Base-by-base conservation (phyloP, 2,329 filamentous ascomycete species). In the Penicillium sp. region DNA sequence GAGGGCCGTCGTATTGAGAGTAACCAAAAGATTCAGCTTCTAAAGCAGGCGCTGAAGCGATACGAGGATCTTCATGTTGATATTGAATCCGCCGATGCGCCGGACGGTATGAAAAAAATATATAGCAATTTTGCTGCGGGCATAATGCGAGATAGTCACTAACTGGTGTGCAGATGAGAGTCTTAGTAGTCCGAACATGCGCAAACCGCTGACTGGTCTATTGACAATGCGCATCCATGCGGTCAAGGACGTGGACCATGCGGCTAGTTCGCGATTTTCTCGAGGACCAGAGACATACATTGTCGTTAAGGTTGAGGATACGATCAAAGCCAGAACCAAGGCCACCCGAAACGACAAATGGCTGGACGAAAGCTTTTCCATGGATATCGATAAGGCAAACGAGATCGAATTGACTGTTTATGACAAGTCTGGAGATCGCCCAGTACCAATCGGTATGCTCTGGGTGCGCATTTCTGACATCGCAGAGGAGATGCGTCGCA, bases 391-490 rank as follows among this genome's bases (percentile, higher is more conserved):
- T 72, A 97, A 97, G 74, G 93, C 93, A 45, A 98, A 98, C 69
- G 93, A 98, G 71, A 88, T 98, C 54, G 93, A 98, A 67, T 81
- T 98, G 47, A 97, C 89, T 0, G 90, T 98, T 10, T 98, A 98
- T 69, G 93, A 98, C 69, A 96, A 95, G 72, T 84, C 89, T 2
- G 83, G 84, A 55, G 90, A 96, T 61, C 87, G 95, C 60, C 84
- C 90, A 13, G 83, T 94, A 45, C 93, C 93, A 35, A 95, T 98
- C 62, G 93, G 85, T 49, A 83, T 98, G 78, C 79, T 97, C 13
- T 98, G 93, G 93, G 84, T 98, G 51, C 81, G 93, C 53, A 91
- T 98, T 64, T 95, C 93, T 15, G 93, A 98, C 68, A 95, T 98
- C 57, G 88, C 89, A 2, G 93, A 98, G 67, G 93, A 98, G 70